Conservation (phyloP, 805 yeast species). For the Teunomyces stri region DNA sequence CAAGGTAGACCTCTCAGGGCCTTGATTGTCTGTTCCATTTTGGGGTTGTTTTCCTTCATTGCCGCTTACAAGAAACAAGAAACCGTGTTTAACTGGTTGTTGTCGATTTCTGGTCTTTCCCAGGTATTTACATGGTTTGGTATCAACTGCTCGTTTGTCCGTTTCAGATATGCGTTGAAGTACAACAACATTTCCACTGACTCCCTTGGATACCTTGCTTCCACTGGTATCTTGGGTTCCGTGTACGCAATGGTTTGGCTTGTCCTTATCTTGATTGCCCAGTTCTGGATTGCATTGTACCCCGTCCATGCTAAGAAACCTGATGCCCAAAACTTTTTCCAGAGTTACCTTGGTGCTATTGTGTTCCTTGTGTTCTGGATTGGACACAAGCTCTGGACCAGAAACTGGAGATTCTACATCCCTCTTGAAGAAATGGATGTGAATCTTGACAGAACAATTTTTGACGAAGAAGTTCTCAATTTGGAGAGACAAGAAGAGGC, state of each 20-base stretch:
- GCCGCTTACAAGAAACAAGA: constrained; percentile 41
- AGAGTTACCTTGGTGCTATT: constrained; percentile 32
- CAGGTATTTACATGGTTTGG: constrained; percentile 44
- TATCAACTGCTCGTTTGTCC: constrained; percentile 38
- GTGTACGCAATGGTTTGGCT: constrained; percentile 31
- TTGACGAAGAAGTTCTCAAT: constrained; percentile 34
- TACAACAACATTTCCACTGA: constrained; percentile 24
- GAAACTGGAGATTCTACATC: constrained; percentile 29
- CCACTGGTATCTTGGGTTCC: constrained; percentile 43
- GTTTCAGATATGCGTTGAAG: constrained; percentile 40
- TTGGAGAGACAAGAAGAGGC: constrained; percentile 22
- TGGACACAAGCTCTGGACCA: constrained; percentile 32
- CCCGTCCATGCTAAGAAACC: constrained; percentile 30
- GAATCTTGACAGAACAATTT: constrained; percentile 27
- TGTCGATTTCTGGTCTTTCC: constrained; percentile 41
- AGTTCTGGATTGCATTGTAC: constrained; percentile 45
- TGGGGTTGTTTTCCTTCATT: constrained; percentile 39
- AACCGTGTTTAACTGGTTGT: constrained; percentile 41
- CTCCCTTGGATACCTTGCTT: constrained; percentile 34
- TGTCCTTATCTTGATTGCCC: constrained; percentile 37
- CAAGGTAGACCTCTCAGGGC: constrained; percentile 42
- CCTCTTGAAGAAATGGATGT: constrained; percentile 30
- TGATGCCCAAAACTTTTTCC: constrained; percentile 29
- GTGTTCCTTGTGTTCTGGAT: constrained; percentile 30
- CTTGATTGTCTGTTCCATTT: constrained; percentile 30